Evolutionary conservation across 1,284 basidiomycete genomes (phyloP).

Genomic region (Ceratobasidium sp.): DNA sequence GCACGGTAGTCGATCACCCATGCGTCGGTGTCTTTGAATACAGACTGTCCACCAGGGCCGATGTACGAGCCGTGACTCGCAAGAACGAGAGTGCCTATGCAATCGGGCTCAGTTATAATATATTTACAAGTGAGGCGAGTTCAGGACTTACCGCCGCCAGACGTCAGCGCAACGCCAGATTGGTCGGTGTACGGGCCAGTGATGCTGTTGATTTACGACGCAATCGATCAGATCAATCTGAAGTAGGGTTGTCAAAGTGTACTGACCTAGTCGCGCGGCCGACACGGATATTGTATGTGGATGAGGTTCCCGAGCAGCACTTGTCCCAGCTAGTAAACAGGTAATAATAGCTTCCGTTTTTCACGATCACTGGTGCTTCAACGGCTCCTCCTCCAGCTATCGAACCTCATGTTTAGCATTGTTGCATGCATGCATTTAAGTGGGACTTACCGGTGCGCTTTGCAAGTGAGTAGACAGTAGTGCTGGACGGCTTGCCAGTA

Average conservation of each 20-base stretch:
- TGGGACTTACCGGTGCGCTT: constrained; percentile 54
- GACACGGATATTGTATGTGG: constrained; percentile 70
- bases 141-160: constrained; percentile 58
- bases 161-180: constrained; percentile 59
- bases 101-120: constrained; percentile 8
- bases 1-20: constrained; percentile 59
- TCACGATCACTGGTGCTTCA: constrained; percentile 58
- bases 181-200: constrained; percentile 63
- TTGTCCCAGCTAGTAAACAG: constrained; percentile 68
- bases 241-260: not conserved
- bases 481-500: constrained; percentile 59
- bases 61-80: constrained; percentile 62
- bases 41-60: constrained; percentile 61
- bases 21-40: constrained; percentile 56
- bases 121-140: constrained; percentile 12
- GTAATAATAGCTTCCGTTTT: constrained; percentile 63
- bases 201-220: constrained; percentile 49
- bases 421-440: not conserved
- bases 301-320: constrained; percentile 63
- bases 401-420: not conserved
- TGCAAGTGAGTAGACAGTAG: constrained; percentile 59
- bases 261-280: constrained; percentile 61
- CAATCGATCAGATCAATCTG: not conserved
- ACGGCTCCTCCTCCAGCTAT: constrained; percentile 26
- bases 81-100: constrained; percentile 60